Evolutionary conservation across 2,329 filamentous ascomycete species (phyloP).

Genomic region (Fusarium sp.): DNA sequence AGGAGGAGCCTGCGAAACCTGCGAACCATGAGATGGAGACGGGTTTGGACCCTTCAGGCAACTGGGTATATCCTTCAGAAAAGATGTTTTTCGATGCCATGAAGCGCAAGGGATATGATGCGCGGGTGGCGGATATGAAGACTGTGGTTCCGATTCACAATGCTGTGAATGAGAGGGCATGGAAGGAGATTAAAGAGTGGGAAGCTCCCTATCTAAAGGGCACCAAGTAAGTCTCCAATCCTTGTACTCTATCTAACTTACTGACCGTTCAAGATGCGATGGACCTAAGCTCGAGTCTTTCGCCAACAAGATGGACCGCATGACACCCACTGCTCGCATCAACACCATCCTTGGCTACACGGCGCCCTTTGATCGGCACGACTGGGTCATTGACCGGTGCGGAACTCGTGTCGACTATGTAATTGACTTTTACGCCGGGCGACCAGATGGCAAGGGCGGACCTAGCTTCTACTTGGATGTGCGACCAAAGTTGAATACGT

Average conservation of each 20-base stretch:
- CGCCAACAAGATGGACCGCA: constrained; percentile 73
- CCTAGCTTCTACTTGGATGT: constrained; percentile 76
- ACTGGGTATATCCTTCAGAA: constrained; percentile 98
- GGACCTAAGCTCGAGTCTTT: constrained; percentile 89
- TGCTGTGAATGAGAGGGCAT: constrained; percentile 96
- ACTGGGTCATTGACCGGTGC: constrained; percentile 96
- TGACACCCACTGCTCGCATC: constrained; percentile 86
- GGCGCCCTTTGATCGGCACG: constrained; percentile 92
- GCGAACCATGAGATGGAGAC: constrained; percentile 86
- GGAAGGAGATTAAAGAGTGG: constrained; percentile 92
- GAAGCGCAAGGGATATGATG: constrained; percentile 87
- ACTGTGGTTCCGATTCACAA: constrained; percentile 98
- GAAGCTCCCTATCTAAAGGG: constrained; percentile 74
- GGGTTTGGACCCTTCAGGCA: constrained; percentile 78
- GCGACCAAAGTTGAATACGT: constrained; percentile 74
- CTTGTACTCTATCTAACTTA: rapidly evolving
- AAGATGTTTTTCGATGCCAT: constrained; percentile 99
- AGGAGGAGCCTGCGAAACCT: constrained; percentile 37
- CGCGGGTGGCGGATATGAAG: constrained; percentile 80
- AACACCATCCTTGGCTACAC: constrained; percentile 91
- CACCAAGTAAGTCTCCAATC: constrained; percentile 61
- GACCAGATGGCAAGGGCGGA: constrained; percentile 53
- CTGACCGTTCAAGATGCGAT: constrained; percentile 60
- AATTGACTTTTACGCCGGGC: constrained; percentile 95
- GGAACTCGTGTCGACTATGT: constrained; percentile 90